These are phyloP conservation scores for Amanita jacksonii DNA, from an alignment of 768 basidiomycete genomes.

Conservation along the genomic window DNA sequence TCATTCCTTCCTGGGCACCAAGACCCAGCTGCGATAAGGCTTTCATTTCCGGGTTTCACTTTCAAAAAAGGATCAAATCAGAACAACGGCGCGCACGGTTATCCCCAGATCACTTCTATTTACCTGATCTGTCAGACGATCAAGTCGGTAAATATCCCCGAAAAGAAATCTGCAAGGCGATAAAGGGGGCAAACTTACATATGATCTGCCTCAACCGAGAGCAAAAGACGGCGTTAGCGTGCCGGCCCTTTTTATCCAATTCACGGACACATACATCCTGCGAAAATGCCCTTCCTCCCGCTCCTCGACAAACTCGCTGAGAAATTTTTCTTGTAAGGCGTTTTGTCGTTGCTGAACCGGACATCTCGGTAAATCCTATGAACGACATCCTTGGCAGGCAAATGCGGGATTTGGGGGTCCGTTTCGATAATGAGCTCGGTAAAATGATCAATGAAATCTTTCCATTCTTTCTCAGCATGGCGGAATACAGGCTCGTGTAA, in stretches of 20 bases:
- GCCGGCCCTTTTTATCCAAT: no score
- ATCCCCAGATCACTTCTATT: no score
- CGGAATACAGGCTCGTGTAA: conserved; percentile 75
- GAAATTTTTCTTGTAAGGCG: conserved; percentile 83
- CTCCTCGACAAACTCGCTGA: conserved; percentile 82
- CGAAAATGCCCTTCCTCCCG: conserved; percentile 86
- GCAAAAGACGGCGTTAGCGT: no score
- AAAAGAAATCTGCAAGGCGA: no score
- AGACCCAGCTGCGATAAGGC: conserved; percentile 67
- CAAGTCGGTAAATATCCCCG: background rate
- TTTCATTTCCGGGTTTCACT: conserved; percentile 63
- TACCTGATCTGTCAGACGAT: conserved; percentile 19
- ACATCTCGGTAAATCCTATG: conserved; percentile 93
- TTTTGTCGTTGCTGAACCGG: conserved; percentile 90
- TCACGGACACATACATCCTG: conserved; percentile 56
- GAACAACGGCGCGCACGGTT: no score
- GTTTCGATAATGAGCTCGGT: conserved; percentile 57
- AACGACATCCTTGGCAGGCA: conserved; percentile 87
- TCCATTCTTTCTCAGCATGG: conserved; percentile 83
- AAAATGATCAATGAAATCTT: conserved; percentile 67
- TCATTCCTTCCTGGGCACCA: conserved; percentile 79
- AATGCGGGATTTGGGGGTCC: conserved; percentile 76
- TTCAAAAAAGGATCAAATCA: no score
- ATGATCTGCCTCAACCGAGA: no score
- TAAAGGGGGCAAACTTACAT: no score